These are phyloP conservation scores for Aureobasidium vineae DNA, from an alignment of 2,329 filamentous ascomycete genomes.

Conservation along the genomic window DNA sequence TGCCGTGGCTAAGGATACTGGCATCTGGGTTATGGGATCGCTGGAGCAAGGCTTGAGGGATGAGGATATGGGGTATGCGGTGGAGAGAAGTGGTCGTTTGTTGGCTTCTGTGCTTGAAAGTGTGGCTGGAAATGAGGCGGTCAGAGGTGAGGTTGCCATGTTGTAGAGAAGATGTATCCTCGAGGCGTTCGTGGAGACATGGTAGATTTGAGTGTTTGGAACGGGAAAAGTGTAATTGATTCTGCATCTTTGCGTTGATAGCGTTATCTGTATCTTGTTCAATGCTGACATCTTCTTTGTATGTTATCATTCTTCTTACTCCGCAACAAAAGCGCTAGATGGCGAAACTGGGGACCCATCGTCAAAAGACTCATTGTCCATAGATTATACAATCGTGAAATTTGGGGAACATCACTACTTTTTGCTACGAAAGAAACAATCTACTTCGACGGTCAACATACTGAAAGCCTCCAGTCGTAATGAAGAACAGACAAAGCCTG, in stretches of 20 bases:
- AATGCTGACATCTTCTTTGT: too few species aligned
- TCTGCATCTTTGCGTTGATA: neutral
- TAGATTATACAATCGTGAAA: too few species aligned
- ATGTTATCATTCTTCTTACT: too few species aligned
- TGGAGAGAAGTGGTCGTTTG: slow-evolving; percentile 30
- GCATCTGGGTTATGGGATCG: slow-evolving; percentile 33
- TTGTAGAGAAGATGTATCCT: slow-evolving; percentile 24
- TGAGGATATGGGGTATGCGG: slow-evolving; percentile 31
- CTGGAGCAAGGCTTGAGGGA: slow-evolving; percentile 30
- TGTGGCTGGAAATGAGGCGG: slow-evolving; percentile 22
- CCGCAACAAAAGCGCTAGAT: too few species aligned
- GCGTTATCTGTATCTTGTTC: neutral
- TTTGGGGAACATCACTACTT: neutral
- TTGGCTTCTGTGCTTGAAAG: slow-evolving; percentile 28
- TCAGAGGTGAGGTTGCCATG: slow-evolving; percentile 30
- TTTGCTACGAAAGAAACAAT: neutral
- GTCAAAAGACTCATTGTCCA: too few species aligned
- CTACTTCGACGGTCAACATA: too few species aligned
- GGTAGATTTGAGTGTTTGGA: neutral
- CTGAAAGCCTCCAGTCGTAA: too few species aligned
- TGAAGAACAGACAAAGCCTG: too few species aligned
- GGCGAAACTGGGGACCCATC: too few species aligned
- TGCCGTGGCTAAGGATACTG: slow-evolving; percentile 3
- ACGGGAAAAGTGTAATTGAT: neutral
- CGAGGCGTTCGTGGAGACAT: neutral